Base-by-base conservation (phyloP, 2,329 filamentous ascomycete species). In the Colletotrichum lini region DNA sequence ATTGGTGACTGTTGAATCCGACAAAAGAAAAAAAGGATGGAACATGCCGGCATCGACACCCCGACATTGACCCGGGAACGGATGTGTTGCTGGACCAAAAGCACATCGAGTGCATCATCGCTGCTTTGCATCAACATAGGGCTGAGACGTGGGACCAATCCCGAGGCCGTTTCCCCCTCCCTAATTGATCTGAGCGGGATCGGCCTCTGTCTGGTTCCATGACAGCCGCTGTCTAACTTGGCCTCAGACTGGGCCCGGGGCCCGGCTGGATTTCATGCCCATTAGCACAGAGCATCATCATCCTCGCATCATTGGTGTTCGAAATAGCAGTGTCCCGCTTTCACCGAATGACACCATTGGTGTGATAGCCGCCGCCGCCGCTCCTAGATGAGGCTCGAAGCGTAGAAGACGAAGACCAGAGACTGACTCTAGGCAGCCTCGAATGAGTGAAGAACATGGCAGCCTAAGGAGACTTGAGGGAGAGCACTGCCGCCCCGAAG, bases 61-160 rank as follows among this genome's bases (percentile, higher is more conserved):
- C 8, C 47, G 8, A 9, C 5, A 21, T 65, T 23, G 26, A 13
- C 40, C 16, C 30, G 23, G 42, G 16, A 47, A 47, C 4, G 8
- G 30, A 12, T 42, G 40, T n/a, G n/a, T 13, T n/a, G 30, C 30
- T 23, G 6, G 21, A 44, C 13, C 21, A 26, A 40, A 53, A 70
- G 38, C 38, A 54, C 44, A 15, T 44, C 47, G 26, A 16, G 21
- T 40, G 45, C 60, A 30, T 44, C 35, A 23, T 66, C n/a, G 40
- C 23, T 45, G 40, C 30, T 49, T 47, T 60, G 35, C 56, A 56
- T 49, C 58, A 53, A 47, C 65, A 21, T 72, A 72, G 65, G 69
- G 69, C 69, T 72, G 69, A 69, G 18, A 23, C 35, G 35, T 30
- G 65, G 53, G 21, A 52, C 53, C 58, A 63, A 64, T 18, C n/a